These are phyloP conservation scores for Fraxinus pennsylvanica DNA, from an alignment of 257 asterid genomes.

Conservation along the genomic window DNA sequence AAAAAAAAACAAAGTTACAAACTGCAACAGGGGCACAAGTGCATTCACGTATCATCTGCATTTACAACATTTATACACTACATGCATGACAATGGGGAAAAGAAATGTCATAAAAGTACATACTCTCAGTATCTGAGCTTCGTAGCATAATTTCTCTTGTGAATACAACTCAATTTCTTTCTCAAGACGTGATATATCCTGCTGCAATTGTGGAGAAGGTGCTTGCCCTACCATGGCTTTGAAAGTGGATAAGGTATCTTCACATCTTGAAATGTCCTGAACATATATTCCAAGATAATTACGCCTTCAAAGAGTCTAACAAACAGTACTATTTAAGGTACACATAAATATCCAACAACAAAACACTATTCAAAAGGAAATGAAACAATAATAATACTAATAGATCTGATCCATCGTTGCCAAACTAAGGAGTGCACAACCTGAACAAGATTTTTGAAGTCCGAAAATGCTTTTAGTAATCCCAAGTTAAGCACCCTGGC, in stretches of 20 bases:
- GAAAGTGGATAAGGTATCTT: constrained; percentile 73
- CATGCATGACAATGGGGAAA: neutral
- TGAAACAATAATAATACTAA: neutral
- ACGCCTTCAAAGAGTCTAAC: constrained; percentile 18
- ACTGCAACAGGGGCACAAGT: constrained; percentile 11
- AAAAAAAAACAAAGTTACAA: neutral
- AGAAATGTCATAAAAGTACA: neutral
- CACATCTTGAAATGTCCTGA: constrained; percentile 89
- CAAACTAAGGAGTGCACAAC: constrained; percentile 37
- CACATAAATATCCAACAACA: neutral
- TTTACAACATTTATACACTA: neutral
- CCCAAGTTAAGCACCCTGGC: constrained; percentile 95
- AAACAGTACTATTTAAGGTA: neutral
- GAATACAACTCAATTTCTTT: constrained; percentile 73
- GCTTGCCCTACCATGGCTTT: constrained; percentile 79
- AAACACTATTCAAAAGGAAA: constrained; percentile 5
- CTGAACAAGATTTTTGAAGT: constrained; percentile 95
- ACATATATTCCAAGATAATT: constrained; percentile 29
- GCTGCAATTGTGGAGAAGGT: constrained; percentile 76
- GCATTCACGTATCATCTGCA: neutral
- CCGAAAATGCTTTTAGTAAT: constrained; percentile 87
- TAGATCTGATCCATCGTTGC: neutral
- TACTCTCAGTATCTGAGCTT: constrained; percentile 98
- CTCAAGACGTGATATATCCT: constrained; percentile 76
- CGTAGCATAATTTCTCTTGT: constrained; percentile 88